A percentile compares a stretch with the other conserved stretches of the same genome.
Evolutionary conservation across 805 yeast species (phyloP).

Genomic region (Candida michaelii): DNA sequence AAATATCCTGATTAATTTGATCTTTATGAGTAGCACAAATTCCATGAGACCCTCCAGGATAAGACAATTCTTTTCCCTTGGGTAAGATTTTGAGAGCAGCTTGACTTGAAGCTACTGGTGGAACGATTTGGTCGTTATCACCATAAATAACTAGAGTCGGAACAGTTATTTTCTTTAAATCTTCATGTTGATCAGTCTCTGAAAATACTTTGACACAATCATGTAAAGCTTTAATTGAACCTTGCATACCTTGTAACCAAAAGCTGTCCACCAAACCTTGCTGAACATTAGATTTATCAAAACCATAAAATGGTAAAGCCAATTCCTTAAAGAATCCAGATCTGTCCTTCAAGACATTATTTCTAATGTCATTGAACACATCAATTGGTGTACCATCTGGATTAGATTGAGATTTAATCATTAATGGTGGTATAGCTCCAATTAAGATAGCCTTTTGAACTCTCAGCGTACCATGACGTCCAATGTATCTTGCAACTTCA

Average conservation of each 20-base stretch:
- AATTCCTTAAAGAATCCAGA: conserved; percentile 17
- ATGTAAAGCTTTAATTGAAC: conserved; percentile 16
- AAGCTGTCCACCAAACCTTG: conserved; percentile 16
- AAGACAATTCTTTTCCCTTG: conserved; percentile 11
- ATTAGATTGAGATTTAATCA: conserved; percentile 15
- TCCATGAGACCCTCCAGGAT: conserved; percentile 17
- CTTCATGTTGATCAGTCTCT: conserved; percentile 17
- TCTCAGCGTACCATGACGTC: conserved; percentile 14
- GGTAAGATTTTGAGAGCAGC: conserved; percentile 17
- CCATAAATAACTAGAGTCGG: conserved; percentile 19
- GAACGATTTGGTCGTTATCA: conserved; percentile 21
- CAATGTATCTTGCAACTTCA: conserved; percentile 18
- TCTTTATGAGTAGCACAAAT: conserved; percentile 17
- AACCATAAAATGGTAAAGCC: conserved; percentile 16
- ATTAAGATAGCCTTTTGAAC: conserved; percentile 17
- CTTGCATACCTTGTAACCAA: conserved; percentile 20
- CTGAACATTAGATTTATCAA: conserved; percentile 9
- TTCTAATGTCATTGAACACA: conserved; percentile 16
- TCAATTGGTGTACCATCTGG: conserved; percentile 16
- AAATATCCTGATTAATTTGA: conserved; percentile 13
- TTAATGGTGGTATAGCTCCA: conserved; percentile 19
- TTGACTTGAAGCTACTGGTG: conserved; percentile 16
- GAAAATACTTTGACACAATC: conserved; percentile 18
- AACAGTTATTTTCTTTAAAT: conserved; percentile 15
- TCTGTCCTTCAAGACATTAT: conserved; percentile 15